Percentiles rank a stretch among this genome's conserved stretches.
phyloP scores from a whole-genome alignment of 192 early-diverging fungal genomes.

The Dimargaris xerosporica region DNA sequence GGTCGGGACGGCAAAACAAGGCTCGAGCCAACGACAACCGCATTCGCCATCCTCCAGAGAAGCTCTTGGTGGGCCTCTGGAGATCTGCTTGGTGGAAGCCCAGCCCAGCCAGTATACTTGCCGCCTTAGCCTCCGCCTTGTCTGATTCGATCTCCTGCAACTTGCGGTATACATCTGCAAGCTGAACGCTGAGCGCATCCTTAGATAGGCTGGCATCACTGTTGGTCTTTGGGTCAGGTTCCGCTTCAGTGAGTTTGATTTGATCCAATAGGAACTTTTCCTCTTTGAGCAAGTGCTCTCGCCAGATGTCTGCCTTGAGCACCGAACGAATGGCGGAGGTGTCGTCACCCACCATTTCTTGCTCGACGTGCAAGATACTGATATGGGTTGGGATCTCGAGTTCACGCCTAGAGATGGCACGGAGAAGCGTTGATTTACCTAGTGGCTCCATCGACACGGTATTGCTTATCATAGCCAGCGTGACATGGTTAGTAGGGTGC shows the following conservation, averaged over 20 bases:
- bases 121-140: conserved; percentile 92
- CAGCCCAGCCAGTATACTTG: conserved; percentile 87
- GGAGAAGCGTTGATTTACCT: conserved; percentile 58
- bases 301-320: conserved; percentile 83
- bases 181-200: conserved; percentile 31
- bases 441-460: neutral
- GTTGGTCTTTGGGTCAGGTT: conserved; percentile 16
- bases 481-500: too few relatives aligned
- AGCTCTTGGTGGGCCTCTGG: conserved; percentile 72
- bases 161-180: conserved; percentile 74
- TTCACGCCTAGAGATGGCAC: conserved; percentile 70
- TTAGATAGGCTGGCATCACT: conserved; percentile 11
- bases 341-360: conserved; percentile 91
- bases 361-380: conserved; percentile 92
- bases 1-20: conserved; percentile 88
- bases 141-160: conserved; percentile 92
- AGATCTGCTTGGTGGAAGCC: conserved; percentile 74
- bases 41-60: conserved; percentile 99
- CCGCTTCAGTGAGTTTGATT: conserved; percentile 35
- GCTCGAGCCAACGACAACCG: conserved; percentile 90
- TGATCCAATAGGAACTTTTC: conserved; percentile 48
- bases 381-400: conserved; percentile 80
- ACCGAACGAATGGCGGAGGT: conserved; percentile 75
- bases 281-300: conserved; percentile 74
- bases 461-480: too few relatives aligned